Base-by-base conservation (phyloP, 495 filamentous ascomycete species). In the Cercophora newfieldiana region DNA sequence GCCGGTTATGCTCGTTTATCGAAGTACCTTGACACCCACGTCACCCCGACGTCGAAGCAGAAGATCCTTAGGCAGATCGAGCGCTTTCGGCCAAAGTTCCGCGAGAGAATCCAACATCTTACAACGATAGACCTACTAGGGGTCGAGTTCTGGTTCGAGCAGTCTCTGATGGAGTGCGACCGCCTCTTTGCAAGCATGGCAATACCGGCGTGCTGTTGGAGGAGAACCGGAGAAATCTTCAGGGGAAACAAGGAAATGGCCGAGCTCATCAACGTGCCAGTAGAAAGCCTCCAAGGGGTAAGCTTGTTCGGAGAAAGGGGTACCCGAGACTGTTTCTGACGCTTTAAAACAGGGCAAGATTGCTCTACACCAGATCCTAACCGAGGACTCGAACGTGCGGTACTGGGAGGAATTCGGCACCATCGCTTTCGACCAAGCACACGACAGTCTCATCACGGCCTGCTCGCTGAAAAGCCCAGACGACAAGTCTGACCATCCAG, bases 391-490 rank as follows among this genome's bases (percentile, higher is more conserved):
- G 63, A 86, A 96, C 55, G 96, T 98, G 67, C 90, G 90, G 75
- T 99, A 99, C 72, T 99, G 95, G 95, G 94, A 99, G 78, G 97
- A 98, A 71, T 98, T 98, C 72, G 93, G 94, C 18, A 91, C 91
- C n/a, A 97, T 99, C 71, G 95, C 96, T 22, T 99, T 99, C 72
- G 95, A 99, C 74, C 88, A 87, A 61, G 88, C 86, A n/a, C 95
- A 98, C 77, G 97, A 98, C 77, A 94, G 94, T 16, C 94, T 99
- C 81, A 82, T 98, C 68, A 98, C 96, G 29, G 93, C 90, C 70
- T 99, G 95, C 71, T 89, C 90, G 16, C 80, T 99, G 69, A 97
- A 96, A 76, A 94, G 88, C 69, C 95, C 93, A 12, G 86, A 91
- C 66, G 85, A 89, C 29, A 87, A 85, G 66, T 87, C 87, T 18